Evolutionary conservation across 1,284 basidiomycete species (phyloP), one percentile per base, ranked within the genome.

Genomic region (Pyrrhoderma lamaoense): DNA sequence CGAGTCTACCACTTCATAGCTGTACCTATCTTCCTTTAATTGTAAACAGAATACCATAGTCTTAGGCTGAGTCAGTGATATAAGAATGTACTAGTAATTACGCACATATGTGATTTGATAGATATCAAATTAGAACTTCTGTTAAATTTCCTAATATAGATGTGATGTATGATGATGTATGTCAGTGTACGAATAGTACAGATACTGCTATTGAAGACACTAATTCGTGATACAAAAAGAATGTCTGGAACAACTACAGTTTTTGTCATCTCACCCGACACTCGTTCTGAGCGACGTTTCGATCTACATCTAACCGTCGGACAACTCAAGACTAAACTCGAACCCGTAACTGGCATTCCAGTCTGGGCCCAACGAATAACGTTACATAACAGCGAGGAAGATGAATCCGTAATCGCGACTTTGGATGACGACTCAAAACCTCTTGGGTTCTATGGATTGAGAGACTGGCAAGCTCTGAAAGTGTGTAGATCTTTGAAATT

Each of bases 341-440:
- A 93, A 62, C 75, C 83, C 45, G 81, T 97, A 62, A 96, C 93
- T n/a, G 94, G 94, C 14, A 87, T 97, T 50, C 81, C 89, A 1
- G 74, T 77, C 3, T 70, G 71, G 50, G 82, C 84, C 57, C 93
- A 96, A 62, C 60, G 67, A 0, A 76, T 95, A 47, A 69, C 75
- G 0, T 64, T 95, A 4, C 75, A 79, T 48, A 76, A 82, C 2
- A 76, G 80, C 2, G 77, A 83, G 38, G 74, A 73, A 25, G 76
- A 82, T 54, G 45, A 47, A 37, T 36, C 35, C 21, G 25, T 36
- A 16, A 57, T 87, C 2, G 76, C 73, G 2, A 63, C 68, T 0
- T 70, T 95, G 19, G 70, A 76, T 8, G 81, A 93, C 54, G 87
- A 92, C 51, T 61, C 66, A 4, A 76, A 75, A 56, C 78, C 77